phyloP scores from a whole-genome alignment of 257 asterid genomes.

The Ophiorrhiza pumila region DNA sequence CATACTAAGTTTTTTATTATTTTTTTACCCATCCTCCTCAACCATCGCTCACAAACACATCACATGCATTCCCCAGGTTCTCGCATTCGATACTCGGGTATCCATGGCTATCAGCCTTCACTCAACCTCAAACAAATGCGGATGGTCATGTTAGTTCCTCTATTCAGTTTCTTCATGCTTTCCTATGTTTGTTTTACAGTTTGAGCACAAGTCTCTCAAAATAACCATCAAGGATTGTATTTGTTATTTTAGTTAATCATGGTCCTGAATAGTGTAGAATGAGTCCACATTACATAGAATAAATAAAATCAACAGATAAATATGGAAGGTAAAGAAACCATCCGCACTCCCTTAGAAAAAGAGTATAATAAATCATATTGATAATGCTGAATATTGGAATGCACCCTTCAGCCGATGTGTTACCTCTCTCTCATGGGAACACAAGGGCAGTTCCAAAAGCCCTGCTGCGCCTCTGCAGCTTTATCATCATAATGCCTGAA shows the following conservation, averaged over 20 bases:
- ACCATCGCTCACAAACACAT: too few species aligned
- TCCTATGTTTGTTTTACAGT: background rate
- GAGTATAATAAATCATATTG: background rate
- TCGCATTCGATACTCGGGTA: too few species aligned
- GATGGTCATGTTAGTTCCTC: background rate
- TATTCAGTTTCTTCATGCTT: background rate
- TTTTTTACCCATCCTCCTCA: too few species aligned
- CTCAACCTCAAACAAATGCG: too few species aligned
- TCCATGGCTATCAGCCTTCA: too few species aligned
- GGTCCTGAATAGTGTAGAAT: background rate
- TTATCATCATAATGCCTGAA: constrained; percentile 84
- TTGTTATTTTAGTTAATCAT: background rate
- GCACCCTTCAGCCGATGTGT: background rate
- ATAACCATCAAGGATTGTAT: background rate
- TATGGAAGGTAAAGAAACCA: background rate
- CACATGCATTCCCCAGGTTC: too few species aligned
- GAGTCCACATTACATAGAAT: background rate
- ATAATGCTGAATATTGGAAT: background rate
- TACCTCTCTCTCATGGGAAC: constrained; percentile 84
- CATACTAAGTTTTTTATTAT: too few species aligned
- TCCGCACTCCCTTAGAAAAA: background rate
- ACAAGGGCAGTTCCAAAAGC: constrained; percentile 91
- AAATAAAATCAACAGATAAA: background rate
- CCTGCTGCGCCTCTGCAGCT: constrained; percentile 91
- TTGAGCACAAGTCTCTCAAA: background rate